phyloP scores from a whole-genome alignment of 192 early-diverging fungal genomes.

The Coemansia sp. region DNA sequence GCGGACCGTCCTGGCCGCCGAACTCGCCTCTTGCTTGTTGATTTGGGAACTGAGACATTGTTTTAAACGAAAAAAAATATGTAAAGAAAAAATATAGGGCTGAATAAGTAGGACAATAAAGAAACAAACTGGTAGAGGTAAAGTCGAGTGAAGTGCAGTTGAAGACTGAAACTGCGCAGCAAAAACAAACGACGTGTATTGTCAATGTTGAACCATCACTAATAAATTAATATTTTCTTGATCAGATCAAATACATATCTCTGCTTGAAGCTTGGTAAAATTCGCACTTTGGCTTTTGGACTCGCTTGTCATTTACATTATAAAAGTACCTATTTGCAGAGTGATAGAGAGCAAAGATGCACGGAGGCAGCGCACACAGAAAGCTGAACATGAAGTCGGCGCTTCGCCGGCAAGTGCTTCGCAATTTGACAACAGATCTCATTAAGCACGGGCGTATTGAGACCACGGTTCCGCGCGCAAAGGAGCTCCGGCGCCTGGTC shows the following conservation, averaged over 20 bases:
- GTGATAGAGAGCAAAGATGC: constrained; percentile 17
- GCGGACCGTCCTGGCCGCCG: not conserved
- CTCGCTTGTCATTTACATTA: not conserved
- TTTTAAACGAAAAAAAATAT: not conserved
- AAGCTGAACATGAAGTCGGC: constrained; percentile 51
- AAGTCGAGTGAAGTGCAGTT: too few species aligned
- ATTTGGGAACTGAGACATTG: not conserved
- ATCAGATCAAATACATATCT: not conserved
- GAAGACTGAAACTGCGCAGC: too few species aligned
- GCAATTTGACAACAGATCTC: constrained; percentile 81
- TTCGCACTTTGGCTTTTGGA: constrained; percentile 1
- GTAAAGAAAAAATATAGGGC: not conserved
- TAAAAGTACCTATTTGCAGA: not conserved
- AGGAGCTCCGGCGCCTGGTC: constrained; percentile 77
- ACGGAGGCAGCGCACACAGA: constrained; percentile 34
- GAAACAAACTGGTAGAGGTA: too few species aligned
- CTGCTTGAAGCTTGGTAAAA: not conserved
- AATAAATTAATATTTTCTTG: not conserved
- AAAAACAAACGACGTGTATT: too few species aligned
- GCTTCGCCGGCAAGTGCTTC: constrained; percentile 73
- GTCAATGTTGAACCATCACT: not conserved
- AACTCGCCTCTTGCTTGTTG: not conserved
- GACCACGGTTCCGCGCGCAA: constrained; percentile 92
- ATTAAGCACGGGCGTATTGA: constrained; percentile 87
- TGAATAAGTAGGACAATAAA: too few species aligned